Evolutionary conservation across 2,329 filamentous ascomycete species (phyloP), one percentile per base, ranked within the genome.

Genomic region (Hymenoscyphus scutula): DNA sequence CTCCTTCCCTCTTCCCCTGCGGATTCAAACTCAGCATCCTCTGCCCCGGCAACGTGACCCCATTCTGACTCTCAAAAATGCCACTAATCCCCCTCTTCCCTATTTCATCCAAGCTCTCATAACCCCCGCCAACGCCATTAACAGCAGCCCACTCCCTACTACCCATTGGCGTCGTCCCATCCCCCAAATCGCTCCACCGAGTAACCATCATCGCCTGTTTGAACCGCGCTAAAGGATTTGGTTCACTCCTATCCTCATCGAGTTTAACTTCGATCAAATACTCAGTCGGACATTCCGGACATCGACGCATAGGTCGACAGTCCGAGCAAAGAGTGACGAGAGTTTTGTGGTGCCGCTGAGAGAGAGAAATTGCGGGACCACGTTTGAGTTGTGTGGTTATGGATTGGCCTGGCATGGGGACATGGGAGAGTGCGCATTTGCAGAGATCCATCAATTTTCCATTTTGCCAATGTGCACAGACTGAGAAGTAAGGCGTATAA

Each of bases 401-500:
- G 73, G 32, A 77, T 75, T 59, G 76, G 69, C 73, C 48, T 65
- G 77, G 75, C 0, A 77, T 73, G 0, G 84, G 84, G 37, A 88
- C 80, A 66, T 88, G 85, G 11, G 74, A 75, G 11, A 88, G 74
- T 3, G 84, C 84, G 70, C 85, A 88, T 74, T 88, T 88, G 67
- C 83, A 84, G 37, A 83, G 75, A 17, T 81, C 77, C 77, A 85
- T 86, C 17, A 88, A 75, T 38, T 84, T 77, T 19, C 85, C 85
- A 64, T 87, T 82, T 19, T 80, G 78, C 85, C 85, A 88, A 71
- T 88, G 85, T 1, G 82, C 78, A 67, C 85, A 88, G 0, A 80
- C 82, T 11, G 82, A 85, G 73, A 88, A 88, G 71, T 83, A 88
- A 0, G 85, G 85, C 59, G 77, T 81, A 73, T 85, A 87, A 68